Evolutionary conservation across 768 basidiomycete genomes (phyloP), one percentile per base, ranked within the genome.

Genomic region (Boletales sp.): DNA sequence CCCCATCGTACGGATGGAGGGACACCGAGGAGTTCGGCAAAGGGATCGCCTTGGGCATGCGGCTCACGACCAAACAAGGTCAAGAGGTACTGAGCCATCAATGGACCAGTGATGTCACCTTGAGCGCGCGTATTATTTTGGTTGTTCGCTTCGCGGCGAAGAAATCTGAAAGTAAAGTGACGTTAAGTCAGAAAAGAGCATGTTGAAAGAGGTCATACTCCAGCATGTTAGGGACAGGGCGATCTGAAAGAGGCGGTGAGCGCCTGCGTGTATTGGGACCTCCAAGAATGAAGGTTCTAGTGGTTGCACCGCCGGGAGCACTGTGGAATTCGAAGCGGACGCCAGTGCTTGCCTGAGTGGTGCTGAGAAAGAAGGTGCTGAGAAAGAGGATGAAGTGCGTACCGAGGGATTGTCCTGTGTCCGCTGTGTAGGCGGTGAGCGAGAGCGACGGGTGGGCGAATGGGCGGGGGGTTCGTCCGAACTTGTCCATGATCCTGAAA

Each of bases 21-120:
- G 28, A 63, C 64, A 9, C 70, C 72, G 35, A 83, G 69, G 36
- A 81, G 44, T 13, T 74, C 74, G 25, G 68, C 49, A 47, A 78
- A 61, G 11, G 75, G 73, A 50, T 79, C 78, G 28, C 74, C 72
- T 32, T 44, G 56, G 12, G 54, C 59, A 18, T 46, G 62, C 46
- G 38, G 57, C 30, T 74, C 67, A 45, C 59, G 68, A 53, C 41
- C 66, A 38, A 90, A 72, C 51, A 89, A 64, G 3, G 83, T 71
- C 65, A 87, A 72, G 3, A 90, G 70, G 65, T 90, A 90, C 57
- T 87, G 87, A 0, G 82, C 79, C 81, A 90, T 82, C 25, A 87
- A 56, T 7, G 78, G 74, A 3, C 84, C 84, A 15, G 75, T 73
- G 36, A 87, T 87, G 35, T 68, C 68, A 7, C 64, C 66, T 13